These are phyloP conservation scores for Sambucus nigra DNA, from an alignment of 129 eudicot genomes.

Conservation along the genomic window DNA sequence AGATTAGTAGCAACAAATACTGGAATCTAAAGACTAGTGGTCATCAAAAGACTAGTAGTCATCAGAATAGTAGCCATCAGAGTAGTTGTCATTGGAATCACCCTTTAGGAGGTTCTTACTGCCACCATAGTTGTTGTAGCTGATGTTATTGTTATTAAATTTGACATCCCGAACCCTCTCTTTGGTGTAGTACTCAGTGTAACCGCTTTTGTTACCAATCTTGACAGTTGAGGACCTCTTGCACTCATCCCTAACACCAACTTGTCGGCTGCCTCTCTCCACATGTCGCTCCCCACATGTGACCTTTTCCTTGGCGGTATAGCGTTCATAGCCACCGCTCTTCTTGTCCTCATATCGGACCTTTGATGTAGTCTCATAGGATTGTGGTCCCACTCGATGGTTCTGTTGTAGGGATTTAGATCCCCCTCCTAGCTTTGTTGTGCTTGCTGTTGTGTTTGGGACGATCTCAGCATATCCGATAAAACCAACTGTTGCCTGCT, in stretches of 20 bases:
- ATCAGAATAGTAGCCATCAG: not conserved
- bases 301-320: constrained; percentile 13
- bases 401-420: too few species aligned
- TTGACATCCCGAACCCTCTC: constrained; percentile 22
- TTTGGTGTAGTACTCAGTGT: constrained; percentile 23
- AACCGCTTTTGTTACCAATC: constrained; percentile 25
- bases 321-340: constrained; percentile 14
- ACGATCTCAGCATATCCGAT: too few species aligned
- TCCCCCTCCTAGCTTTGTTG: too few species aligned
- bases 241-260: constrained; percentile 19
- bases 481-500: too few species aligned
- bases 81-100: not conserved
- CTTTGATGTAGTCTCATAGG: not conserved
- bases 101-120: not conserved
- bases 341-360: constrained; percentile 17
- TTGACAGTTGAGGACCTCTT: constrained; percentile 13
- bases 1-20: too few species aligned
- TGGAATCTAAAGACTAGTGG: too few species aligned
- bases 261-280: constrained; percentile 12
- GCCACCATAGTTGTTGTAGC: not conserved
- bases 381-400: not conserved
- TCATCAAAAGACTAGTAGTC: not conserved
- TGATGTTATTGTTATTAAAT: constrained; percentile 4
- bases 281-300: constrained; percentile 16
- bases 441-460: too few species aligned